These are phyloP conservation scores for Fusarium ambrosium DNA, from an alignment of 2,329 filamentous ascomycete genomes.

Conservation along the genomic window DNA sequence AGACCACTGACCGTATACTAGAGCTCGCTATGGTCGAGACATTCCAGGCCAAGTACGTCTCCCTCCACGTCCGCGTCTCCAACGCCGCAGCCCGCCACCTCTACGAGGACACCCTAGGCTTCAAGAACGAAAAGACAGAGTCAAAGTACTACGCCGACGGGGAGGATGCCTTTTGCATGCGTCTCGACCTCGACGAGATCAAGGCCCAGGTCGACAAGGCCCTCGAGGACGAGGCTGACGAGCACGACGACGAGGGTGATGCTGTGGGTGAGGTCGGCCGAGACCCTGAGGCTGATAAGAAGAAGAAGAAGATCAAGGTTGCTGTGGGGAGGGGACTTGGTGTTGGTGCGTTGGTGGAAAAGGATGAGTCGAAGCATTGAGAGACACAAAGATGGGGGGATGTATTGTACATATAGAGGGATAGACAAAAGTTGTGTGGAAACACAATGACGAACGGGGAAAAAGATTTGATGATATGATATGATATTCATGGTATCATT, in stretches of 20 bases:
- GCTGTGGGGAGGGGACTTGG: constrained; percentile 86
- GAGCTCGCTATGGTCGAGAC: constrained; percentile 98
- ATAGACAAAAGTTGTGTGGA: constrained; percentile 44
- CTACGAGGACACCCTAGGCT: constrained; percentile 92
- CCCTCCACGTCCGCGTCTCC: constrained; percentile 93
- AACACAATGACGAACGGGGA: constrained; percentile 26
- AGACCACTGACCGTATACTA: constrained; percentile 50
- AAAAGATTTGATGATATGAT: constrained; percentile 21
- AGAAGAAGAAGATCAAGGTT: constrained; percentile 78
- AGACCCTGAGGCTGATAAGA: constrained; percentile 56
- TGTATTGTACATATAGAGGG: constrained; percentile 41
- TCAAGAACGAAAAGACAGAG: constrained; percentile 88
- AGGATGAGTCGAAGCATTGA: constrained; percentile 66
- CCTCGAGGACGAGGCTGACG: constrained; percentile 57
- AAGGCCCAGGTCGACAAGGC: constrained; percentile 60
- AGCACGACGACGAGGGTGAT: constrained; percentile 70
- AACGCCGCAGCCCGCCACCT: constrained; percentile 92
- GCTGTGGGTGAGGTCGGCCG: constrained; percentile 76
- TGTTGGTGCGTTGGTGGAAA: constrained; percentile 83
- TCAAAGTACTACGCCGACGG: constrained; percentile 96
- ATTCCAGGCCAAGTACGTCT: constrained; percentile 92
- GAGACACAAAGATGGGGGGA: background rate
- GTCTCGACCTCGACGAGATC: constrained; percentile 80
- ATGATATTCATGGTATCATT: constrained; percentile 13
- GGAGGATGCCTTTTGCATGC: constrained; percentile 96